A percentile compares a stretch with the other conserved stretches of the same genome.
Evolutionary conservation across 2,329 filamentous ascomycete genomes (phyloP).

Genomic region (Aureobasidium lini): DNA sequence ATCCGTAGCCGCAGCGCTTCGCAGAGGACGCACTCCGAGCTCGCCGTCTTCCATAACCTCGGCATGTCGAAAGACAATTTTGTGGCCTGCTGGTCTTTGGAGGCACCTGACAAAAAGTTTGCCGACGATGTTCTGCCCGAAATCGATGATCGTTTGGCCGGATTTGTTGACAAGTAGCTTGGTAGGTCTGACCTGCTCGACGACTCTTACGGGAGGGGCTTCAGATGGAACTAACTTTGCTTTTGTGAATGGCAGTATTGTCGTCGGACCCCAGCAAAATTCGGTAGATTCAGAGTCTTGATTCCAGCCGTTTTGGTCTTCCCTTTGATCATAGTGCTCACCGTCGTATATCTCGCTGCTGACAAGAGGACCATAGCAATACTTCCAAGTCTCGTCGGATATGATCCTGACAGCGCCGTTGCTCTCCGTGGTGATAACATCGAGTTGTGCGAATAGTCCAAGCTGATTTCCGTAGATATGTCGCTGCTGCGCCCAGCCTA

Average conservation of each 20-base stretch:
- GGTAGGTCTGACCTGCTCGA: conserved; percentile 24
- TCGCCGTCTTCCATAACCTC: conserved; percentile 48
- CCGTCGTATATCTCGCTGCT: conserved; percentile 46
- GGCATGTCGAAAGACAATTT: conserved; percentile 44
- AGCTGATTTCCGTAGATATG: conserved; percentile 36
- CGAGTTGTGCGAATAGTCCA: conserved; percentile 34
- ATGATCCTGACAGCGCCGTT: conserved; percentile 26
- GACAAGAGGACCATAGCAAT: conserved; percentile 28
- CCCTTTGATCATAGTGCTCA: conserved; percentile 42
- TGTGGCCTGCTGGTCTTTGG: conserved; percentile 31
- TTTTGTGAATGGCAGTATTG: conserved; percentile 26
- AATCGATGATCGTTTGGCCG: conserved; percentile 47
- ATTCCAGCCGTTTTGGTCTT: conserved; percentile 20
- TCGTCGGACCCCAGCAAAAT: conserved; percentile 25
- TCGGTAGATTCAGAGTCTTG: conserved; percentile 21
- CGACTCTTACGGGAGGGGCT: conserved; percentile 38
- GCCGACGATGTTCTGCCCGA: conserved; percentile 53
- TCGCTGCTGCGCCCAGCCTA: conserved; percentile 28
- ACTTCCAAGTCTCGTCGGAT: conserved; percentile 35
- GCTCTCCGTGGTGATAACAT: conserved; percentile 25
- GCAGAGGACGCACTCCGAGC: conserved; percentile 36
- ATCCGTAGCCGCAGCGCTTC: conserved; percentile 38
- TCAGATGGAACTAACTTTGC: conserved; percentile 35
- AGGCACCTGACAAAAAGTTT: conserved; percentile 34
- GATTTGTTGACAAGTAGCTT: conserved; percentile 29